Evolutionary conservation across 2,329 filamentous ascomycete species (phyloP).

Genomic region (Arthrobotrys pseudoclavata): DNA sequence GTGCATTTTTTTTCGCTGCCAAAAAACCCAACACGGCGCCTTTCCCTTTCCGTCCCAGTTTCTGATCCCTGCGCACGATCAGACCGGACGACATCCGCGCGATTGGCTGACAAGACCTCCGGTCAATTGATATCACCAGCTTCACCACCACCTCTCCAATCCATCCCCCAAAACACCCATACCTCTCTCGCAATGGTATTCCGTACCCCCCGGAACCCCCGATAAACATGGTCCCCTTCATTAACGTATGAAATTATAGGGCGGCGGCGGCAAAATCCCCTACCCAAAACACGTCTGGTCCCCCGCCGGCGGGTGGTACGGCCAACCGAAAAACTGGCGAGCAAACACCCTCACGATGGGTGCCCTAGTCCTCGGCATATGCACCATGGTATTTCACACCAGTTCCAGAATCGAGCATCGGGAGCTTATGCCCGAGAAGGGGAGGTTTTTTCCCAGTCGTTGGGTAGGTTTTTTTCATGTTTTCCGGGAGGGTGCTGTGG

Average conservation of each 20-base stretch:
- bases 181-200: constrained; percentile 60
- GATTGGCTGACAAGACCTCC: constrained; percentile 25
- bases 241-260: constrained; percentile 44
- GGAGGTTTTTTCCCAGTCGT: constrained; percentile 85
- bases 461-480: constrained; percentile 72
- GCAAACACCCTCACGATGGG: constrained; percentile 85
- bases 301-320: constrained; percentile 96
- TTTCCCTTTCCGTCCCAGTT: constrained; percentile 34
- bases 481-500: neutral
- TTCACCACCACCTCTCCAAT: neutral
- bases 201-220: neutral
- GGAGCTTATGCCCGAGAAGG: constrained; percentile 80
- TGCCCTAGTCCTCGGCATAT: constrained; percentile 77
- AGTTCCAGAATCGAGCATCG: constrained; percentile 81
- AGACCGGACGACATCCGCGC: neutral
- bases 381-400: constrained; percentile 77
- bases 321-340: constrained; percentile 95
- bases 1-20: constrained; percentile 54
- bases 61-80: constrained; percentile 15
- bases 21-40: constrained; percentile 50
- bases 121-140: constrained; percentile 39
- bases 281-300: constrained; percentile 99
- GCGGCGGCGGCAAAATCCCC: constrained; percentile 81
- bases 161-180: neutral
- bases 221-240: neutral